A percentile compares a stretch with the other conserved stretches of the same genome.
Evolutionary conservation across 768 basidiomycete species (phyloP).

Genomic region (Tremella yokohamensis): DNA sequence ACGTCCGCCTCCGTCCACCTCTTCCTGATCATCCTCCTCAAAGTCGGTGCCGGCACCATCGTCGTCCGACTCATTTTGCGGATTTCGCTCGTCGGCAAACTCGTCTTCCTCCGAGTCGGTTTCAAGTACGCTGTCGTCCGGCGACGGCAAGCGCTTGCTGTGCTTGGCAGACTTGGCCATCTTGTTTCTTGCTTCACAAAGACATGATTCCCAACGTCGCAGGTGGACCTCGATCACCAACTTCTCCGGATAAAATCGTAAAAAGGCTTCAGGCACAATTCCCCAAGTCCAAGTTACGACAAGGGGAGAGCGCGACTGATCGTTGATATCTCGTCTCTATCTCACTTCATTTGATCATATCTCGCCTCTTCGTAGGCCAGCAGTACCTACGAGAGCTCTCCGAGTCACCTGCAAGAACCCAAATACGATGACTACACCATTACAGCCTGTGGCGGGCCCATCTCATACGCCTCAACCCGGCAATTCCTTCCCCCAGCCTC

Average conservation of each 20-base stretch:
- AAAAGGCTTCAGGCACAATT: no score
- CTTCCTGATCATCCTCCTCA: slow-evolving; percentile 23
- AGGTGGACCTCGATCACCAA: no score
- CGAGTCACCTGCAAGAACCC: no score
- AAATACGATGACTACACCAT: background rate
- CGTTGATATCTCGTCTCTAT: no score
- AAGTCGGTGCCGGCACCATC: background rate
- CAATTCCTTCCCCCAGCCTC: background rate
- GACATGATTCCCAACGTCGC: no score
- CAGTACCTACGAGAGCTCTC: no score
- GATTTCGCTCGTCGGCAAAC: slow-evolving; percentile 25
- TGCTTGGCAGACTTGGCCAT: background rate
- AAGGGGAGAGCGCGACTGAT: no score
- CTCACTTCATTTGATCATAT: no score
- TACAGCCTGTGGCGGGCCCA: background rate
- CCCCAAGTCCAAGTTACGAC: no score
- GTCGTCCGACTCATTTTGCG: no score
- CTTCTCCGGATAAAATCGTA: no score
- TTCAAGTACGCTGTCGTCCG: slow-evolving; percentile 33
- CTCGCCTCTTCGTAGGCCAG: no score
- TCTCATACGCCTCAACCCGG: background rate
- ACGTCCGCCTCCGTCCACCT: slow-evolving; percentile 32
- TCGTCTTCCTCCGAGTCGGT: slow-evolving; percentile 49
- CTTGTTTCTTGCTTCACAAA: background rate
- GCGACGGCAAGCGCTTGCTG: background rate